Base-by-base conservation (phyloP, 164 flowering plant species). In the Macadamia integrifolia region DNA sequence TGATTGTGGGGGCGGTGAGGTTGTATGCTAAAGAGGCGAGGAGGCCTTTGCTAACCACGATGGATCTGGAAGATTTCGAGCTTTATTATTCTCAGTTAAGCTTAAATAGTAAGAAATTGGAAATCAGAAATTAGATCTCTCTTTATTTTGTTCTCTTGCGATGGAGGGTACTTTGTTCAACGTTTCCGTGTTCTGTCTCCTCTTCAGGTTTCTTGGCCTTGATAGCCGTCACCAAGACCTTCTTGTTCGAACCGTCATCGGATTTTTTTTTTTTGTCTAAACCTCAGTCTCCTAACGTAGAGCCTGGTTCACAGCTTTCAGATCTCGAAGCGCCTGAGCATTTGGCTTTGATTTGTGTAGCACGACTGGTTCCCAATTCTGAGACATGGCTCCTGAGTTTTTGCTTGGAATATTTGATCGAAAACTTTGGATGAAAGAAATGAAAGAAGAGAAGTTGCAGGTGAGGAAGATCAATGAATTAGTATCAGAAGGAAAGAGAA, bases 51-150 rank as follows among this genome's bases (percentile, higher is more conserved):
- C 67, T 90, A 29, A 74, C 80, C 6, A 58, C 83, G 3, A 42
- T 69, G 18, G 86, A 85, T 8, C 68, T 90, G 1, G 58, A 78
- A 3, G 73, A 67, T 0, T 90, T 86, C 74, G 87, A 80, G 64
- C 95, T 94, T 68, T 97, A 94, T 75, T 91, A 94, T 53, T 91
- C 98, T 7, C 93, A 89, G 73, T 94, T 94, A 70, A 88, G 92
- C 78, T 74, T 93, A 72, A 96, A 93, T 77, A 84, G 98, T 94
- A 84, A 86, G 88, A 28, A 23, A 8, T 44, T n/a, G 57, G 14
- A 53, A 53, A 10, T 10, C 53, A 0, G 15, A 49, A 23, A 23
- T 23, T 23, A 23, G 23, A 23, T 49, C 53, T 49, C 11, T 49
- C 53, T 49, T 5, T 49, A 17, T 53, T 5, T 2, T 12, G 2